Conservation (phyloP, 1,284 basidiomycete species). For the Taiwanofungus camphoratus region DNA sequence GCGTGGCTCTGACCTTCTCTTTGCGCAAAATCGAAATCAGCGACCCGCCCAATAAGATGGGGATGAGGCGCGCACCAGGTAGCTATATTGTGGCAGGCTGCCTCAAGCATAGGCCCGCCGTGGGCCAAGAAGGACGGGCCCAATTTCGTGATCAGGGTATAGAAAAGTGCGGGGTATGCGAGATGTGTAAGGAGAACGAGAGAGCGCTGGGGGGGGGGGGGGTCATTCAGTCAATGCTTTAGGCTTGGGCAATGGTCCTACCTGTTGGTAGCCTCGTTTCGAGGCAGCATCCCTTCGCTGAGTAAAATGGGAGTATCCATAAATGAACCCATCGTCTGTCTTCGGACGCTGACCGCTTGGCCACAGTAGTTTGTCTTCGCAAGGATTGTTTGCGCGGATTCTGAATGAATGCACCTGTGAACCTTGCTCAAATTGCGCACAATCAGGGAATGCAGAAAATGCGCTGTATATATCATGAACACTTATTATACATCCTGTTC, state of each 20-base stretch:
- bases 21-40: constrained; percentile 24
- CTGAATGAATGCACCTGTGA: constrained; percentile 72
- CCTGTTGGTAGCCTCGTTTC: constrained; percentile 86
- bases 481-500: constrained; percentile 7
- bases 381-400: constrained; percentile 40
- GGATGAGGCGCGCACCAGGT: constrained; percentile 58
- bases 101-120: constrained; percentile 77
- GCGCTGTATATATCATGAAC: constrained; percentile 49
- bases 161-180: constrained; percentile 82
- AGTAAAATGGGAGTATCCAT: constrained; percentile 81
- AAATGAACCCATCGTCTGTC: constrained; percentile 64
- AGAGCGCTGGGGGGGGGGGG: constrained; percentile 52
- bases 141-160: constrained; percentile 60
- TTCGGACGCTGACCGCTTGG: constrained; percentile 30
- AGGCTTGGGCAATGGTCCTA: constrained; percentile 23
- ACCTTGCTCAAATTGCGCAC: constrained; percentile 73
- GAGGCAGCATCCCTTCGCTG: constrained; percentile 65
- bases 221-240: background rate
- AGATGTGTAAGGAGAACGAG: constrained; percentile 82
- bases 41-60: constrained; percentile 3
- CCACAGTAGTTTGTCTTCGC: constrained; percentile 23
- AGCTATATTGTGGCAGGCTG: constrained; percentile 81
- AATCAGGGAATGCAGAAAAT: constrained; percentile 94
- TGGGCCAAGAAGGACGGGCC: constrained; percentile 76
- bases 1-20: constrained; percentile 66